Evolutionary conservation across 2,329 filamentous ascomycete genomes (phyloP).

Genomic region (Ampelomyces quisqualis): DNA sequence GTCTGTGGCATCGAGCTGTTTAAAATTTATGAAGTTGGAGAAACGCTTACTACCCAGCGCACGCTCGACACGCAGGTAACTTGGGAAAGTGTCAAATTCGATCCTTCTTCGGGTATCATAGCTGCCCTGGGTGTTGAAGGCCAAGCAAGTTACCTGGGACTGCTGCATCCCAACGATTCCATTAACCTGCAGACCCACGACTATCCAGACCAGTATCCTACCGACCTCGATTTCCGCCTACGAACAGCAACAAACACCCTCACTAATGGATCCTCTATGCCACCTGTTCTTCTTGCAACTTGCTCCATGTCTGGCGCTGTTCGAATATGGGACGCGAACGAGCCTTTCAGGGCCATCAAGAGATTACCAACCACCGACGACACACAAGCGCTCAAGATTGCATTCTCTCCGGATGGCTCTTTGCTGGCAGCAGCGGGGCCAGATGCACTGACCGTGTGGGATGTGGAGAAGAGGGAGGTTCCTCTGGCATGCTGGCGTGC

Average conservation of each 20-base stretch:
- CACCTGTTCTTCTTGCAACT: slow-evolving; percentile 42
- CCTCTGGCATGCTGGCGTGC: slow-evolving; percentile 42
- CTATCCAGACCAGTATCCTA: slow-evolving; percentile 41
- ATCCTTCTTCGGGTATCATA: slow-evolving; percentile 45
- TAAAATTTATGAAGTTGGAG: slow-evolving; percentile 41
- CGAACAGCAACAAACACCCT: slow-evolving; percentile 15
- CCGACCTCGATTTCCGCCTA: slow-evolving; percentile 47
- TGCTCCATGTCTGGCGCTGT: slow-evolving; percentile 45
- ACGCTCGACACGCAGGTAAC: slow-evolving; percentile 36
- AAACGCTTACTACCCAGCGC: slow-evolving; percentile 29
- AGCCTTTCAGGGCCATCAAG: slow-evolving; percentile 37
- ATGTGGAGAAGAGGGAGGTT: slow-evolving; percentile 36
- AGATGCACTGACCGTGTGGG: slow-evolving; percentile 51
- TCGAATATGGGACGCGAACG: slow-evolving; percentile 46
- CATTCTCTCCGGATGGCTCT: slow-evolving; percentile 48
- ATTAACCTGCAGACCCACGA: slow-evolving; percentile 35
- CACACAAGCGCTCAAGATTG: slow-evolving; percentile 44
- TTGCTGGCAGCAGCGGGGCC: slow-evolving; percentile 49
- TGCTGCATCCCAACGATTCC: slow-evolving; percentile 39
- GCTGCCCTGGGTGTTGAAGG: slow-evolving; percentile 36
- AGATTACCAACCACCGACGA: slow-evolving; percentile 33
- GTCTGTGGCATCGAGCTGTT: slow-evolving; percentile 47
- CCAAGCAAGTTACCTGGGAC: slow-evolving; percentile 33
- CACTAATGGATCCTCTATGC: slow-evolving; percentile 21
- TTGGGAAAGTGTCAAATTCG: slow-evolving; percentile 45